A percentile compares a stretch with the other conserved stretches of the same genome.
phyloP scores from a whole-genome alignment of 805 yeast species.

The Ogataea nitratoaversa region DNA sequence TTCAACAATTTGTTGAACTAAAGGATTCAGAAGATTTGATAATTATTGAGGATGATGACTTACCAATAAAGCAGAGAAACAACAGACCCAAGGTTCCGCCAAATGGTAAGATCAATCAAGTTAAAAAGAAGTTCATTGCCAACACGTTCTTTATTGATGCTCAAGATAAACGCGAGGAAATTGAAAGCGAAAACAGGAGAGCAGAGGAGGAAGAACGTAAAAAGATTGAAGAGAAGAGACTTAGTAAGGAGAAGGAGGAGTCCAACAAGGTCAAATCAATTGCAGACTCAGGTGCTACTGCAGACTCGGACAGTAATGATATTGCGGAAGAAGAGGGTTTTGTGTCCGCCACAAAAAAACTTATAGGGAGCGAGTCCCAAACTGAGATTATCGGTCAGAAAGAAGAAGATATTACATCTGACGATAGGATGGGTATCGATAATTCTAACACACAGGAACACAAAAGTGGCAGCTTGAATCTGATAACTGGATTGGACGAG shows the following conservation, averaged over 20 bases:
- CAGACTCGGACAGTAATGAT: not conserved
- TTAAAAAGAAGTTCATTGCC: conserved; percentile 59
- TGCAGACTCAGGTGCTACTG: too few relatives aligned
- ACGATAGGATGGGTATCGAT: too few relatives aligned
- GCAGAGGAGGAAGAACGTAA: not conserved
- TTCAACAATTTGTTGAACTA: conserved; percentile 20
- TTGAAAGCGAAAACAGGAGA: not conserved
- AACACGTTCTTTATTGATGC: conserved; percentile 52
- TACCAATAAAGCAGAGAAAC: conserved; percentile 74
- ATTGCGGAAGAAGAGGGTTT: not conserved
- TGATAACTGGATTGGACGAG: too few relatives aligned
- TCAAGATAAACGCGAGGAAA: conserved; percentile 21
- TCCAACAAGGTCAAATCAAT: not conserved
- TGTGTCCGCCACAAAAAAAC: too few relatives aligned
- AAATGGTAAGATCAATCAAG: conserved; percentile 72
- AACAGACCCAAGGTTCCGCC: conserved; percentile 83
- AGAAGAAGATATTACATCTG: too few relatives aligned
- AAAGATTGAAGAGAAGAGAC: not conserved
- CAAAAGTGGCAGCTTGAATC: too few relatives aligned
- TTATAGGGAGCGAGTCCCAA: too few relatives aligned
- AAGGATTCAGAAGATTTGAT: conserved; percentile 39
- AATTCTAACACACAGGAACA: too few relatives aligned
- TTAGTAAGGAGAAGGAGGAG: not conserved
- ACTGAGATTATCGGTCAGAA: too few relatives aligned
- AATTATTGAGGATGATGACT: conserved; percentile 76